These are phyloP conservation scores for Stropharia rugosoannulata DNA, from an alignment of 768 basidiomycete genomes.

Conservation along the genomic window DNA sequence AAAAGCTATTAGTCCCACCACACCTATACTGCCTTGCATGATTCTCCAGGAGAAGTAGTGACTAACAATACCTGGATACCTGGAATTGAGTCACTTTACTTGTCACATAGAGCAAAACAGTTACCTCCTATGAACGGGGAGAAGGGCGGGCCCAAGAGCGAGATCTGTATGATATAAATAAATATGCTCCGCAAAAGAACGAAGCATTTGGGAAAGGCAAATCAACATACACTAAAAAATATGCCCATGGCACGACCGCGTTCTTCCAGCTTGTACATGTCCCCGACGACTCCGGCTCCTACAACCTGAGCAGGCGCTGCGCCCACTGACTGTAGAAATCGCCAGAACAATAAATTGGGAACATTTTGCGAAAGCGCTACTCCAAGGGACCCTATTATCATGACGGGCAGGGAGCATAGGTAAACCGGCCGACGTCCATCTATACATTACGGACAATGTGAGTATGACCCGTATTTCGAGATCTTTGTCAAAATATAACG, in stretches of 20 bases:
- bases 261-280: slow-evolving; percentile 66
- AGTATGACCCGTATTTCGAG: not conserved
- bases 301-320: slow-evolving; percentile 54
- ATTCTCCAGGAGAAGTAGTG: slow-evolving; percentile 68
- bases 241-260: slow-evolving; percentile 59
- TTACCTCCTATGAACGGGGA: slow-evolving; percentile 60
- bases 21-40: slow-evolving; percentile 49
- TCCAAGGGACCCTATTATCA: slow-evolving; percentile 58
- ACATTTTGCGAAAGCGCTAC: slow-evolving; percentile 47
- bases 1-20: slow-evolving; percentile 38
- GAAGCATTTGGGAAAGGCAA: not conserved
- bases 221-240: slow-evolving; percentile 46
- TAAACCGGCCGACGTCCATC: slow-evolving; percentile 69
- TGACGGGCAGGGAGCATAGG: slow-evolving; percentile 56
- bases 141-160: slow-evolving; percentile 51
- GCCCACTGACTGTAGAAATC: slow-evolving; percentile 68
- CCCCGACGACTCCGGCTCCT: slow-evolving; percentile 61
- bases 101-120: not conserved
- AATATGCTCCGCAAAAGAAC: not conserved
- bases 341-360: slow-evolving; percentile 52
- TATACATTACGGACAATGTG: slow-evolving; percentile 18
- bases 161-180: slow-evolving; percentile 36
- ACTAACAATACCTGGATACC: slow-evolving; percentile 40
- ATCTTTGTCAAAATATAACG: slow-evolving; percentile 6
- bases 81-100: not conserved